Base-by-base conservation (phyloP, 768 basidiomycete genomes). In the Rhodotorula babjevae region DNA sequence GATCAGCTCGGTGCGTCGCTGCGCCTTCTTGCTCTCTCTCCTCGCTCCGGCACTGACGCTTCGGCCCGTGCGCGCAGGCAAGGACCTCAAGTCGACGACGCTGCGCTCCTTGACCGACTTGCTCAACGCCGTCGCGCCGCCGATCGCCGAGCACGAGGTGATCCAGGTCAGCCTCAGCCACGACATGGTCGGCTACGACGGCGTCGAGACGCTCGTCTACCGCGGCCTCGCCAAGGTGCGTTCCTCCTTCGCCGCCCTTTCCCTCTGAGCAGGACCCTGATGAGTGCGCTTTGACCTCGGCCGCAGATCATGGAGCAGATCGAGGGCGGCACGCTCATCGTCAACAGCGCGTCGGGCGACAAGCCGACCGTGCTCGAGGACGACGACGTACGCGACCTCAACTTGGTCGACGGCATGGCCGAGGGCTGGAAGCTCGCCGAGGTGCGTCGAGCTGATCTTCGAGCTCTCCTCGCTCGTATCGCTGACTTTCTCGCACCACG, bases 81-180 rank as follows among this genome's bases (percentile, higher is more conserved):
- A 93, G 79, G 94, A 96, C 79, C 89, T 98, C 78, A 91, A 88
- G 79, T 86, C 89, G 63, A 90, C 90, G 40, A 92, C 93, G 42
- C 82, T 94, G 50, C 92, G 91, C 18, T 93, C 94, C 6, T 83
- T 98, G 40, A 91, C 87, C 5, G 93, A 95, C 68, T 88, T 99
- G 67, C 84, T 99, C 63, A 95, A 97, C 80, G 95, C 90, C 42
- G 95, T 99, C 71, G 96, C 96, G 0, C 96, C 96, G 55, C 96
- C 96, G 21, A 98, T 98, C 77, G 91, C 94, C 36, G 94, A 95
- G 80, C 95, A 98, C 80, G 96, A 99, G 82, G 92, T 97, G 25
- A 93, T 99, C 74, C 88, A 96, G 80, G 88, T 99, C 15, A 92
- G 91, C 90, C 83, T 99, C 52, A 90, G 89, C 78, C 94, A 98